phyloP scores from a whole-genome alignment of 305 asterid species.

The Rubia peregrina region DNA sequence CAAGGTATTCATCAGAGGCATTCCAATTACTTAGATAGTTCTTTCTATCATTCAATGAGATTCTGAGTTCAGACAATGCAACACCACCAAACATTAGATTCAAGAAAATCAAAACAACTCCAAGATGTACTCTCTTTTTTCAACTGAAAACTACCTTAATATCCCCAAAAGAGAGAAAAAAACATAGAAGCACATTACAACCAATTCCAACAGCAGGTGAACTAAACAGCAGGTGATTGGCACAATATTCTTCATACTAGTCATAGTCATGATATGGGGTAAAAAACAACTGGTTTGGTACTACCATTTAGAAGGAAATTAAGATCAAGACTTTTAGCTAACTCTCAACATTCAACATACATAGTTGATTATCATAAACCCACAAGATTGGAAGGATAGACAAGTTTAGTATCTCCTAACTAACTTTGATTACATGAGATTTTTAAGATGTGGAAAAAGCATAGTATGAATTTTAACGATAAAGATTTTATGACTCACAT shows the following conservation, averaged over 20 bases:
- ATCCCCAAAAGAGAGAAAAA: background rate
- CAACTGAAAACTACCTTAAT: background rate
- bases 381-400: no score
- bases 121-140: background rate
- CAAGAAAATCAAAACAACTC: background rate
- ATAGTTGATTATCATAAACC: no score
- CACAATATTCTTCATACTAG: no score
- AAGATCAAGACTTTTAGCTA: no score
- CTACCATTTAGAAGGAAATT: no score
- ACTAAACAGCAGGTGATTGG: no score
- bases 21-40: conserved; percentile 67
- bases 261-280: no score
- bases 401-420: background rate
- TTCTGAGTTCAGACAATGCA: conserved; percentile 70
- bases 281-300: no score
- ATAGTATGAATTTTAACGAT: background rate
- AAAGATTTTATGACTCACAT: conserved; percentile 36
- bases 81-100: conserved; percentile 24
- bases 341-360: no score
- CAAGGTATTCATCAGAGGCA: conserved; percentile 70
- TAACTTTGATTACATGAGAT: background rate
- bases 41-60: conserved; percentile 64
- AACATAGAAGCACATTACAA: background rate
- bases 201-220: background rate
- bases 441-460: background rate